Evolutionary conservation across 805 yeast genomes (phyloP).

Genomic region (Spathaspora arborariae): DNA sequence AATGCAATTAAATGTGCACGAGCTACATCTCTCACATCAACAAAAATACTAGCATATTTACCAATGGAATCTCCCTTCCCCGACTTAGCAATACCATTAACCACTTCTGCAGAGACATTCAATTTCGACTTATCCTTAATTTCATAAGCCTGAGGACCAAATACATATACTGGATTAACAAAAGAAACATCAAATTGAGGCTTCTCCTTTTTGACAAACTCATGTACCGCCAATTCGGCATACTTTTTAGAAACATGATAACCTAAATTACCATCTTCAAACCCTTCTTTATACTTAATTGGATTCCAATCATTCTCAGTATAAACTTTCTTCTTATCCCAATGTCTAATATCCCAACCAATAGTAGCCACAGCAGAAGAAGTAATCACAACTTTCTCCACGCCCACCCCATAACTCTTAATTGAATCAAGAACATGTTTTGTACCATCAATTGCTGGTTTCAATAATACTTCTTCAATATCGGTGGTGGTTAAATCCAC

Average conservation of each 20-base stretch:
- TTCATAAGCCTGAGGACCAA: conserved; percentile 20
- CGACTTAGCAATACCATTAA: conserved; percentile 33
- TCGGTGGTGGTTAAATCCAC: conserved; percentile 14
- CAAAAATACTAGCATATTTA: conserved; percentile 17
- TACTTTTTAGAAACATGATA: conserved; percentile 57
- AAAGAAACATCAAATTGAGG: conserved; percentile 9
- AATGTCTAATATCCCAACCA: conserved; percentile 8
- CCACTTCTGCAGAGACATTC: conserved; percentile 33
- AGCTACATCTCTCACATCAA: conserved; percentile 46
- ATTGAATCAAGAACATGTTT: conserved; percentile 44
- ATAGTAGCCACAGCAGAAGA: conserved; percentile 50
- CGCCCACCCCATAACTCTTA: conserved; percentile 30
- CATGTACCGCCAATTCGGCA: conserved; percentile 61
- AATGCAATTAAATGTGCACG: conserved; percentile 36
- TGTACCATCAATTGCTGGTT: conserved; percentile 53
- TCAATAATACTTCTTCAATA: conserved; percentile 42
- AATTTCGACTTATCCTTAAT: conserved; percentile 19
- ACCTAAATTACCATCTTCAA: conserved; percentile 35
- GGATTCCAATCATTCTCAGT: conserved; percentile 49
- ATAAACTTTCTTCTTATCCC: conserved; percentile 7
- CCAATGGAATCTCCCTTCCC: conserved; percentile 22
- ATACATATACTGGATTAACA: conserved; percentile 19
- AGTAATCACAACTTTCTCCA: conserved; percentile 38
- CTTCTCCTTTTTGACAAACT: conserved; percentile 28
- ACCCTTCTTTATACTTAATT: conserved; percentile 44